phyloP scores from a whole-genome alignment of 2,329 filamentous ascomycete species.

The Sporothrix humicola region DNA sequence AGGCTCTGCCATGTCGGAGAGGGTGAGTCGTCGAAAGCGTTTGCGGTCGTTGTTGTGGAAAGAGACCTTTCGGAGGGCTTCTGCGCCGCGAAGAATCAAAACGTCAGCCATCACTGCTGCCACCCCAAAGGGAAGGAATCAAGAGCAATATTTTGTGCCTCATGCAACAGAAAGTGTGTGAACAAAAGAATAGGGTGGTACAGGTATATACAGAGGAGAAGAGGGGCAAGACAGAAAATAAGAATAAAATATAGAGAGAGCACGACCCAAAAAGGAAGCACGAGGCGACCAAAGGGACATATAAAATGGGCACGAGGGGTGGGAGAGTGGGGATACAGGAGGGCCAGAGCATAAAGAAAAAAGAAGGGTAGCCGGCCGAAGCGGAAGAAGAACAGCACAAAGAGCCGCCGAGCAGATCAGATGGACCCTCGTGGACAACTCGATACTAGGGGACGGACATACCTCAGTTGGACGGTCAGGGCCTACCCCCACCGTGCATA shows the following conservation, averaged over 20 bases:
- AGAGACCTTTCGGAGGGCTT: conserved; percentile 50
- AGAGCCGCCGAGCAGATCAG: conserved; percentile 14
- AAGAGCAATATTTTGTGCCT: not conserved
- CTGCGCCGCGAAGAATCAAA: conserved; percentile 50
- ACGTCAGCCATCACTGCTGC: conserved; percentile 49
- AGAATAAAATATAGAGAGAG: not conserved
- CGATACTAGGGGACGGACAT: conserved; percentile 10
- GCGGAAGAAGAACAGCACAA: not conserved
- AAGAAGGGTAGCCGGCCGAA: not conserved
- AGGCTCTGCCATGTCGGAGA: conserved; percentile 53
- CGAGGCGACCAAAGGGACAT: conserved; percentile 2
- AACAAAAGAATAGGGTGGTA: not conserved
- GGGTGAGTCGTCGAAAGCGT: conserved; percentile 45
- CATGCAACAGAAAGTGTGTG: not conserved
- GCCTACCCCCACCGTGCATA: conserved; percentile 24
- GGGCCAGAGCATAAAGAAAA: not conserved
- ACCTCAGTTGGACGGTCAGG: conserved; percentile 20
- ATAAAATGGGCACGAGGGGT: conserved; percentile 22
- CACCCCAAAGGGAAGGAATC: not conserved
- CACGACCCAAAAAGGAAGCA: not conserved
- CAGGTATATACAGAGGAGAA: conserved; percentile 2
- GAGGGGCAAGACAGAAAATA: not conserved
- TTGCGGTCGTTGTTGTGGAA: conserved; percentile 49
- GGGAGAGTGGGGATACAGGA: conserved; percentile 8
- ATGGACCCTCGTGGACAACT: conserved; percentile 14